Base-by-base conservation (phyloP, 73 alveolate species). In the Paramecium sexaurelia region DNA sequence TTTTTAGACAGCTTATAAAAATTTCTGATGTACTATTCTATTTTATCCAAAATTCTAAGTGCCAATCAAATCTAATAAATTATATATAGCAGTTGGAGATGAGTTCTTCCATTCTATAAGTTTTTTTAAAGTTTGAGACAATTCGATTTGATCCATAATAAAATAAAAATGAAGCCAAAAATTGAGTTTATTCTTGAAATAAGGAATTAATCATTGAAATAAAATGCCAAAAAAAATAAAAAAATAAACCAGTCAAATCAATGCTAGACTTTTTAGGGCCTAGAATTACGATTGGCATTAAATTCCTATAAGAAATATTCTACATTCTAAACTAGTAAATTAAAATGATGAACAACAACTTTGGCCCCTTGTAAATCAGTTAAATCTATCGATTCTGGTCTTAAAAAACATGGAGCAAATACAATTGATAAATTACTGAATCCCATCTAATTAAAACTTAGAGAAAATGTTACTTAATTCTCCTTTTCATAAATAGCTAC, bases 381-480 rank as follows among this genome's bases (percentile, higher is more conserved):
- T 9, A 78, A 41, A 22, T 33, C 29, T 24, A 22, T 15, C n/a
- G 19, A 0, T 24, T 78, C 90, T 19, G 90, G 33, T 33, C 90
- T 78, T 17, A 78, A 41, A 11, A 78, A 78, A 33, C 90, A 78
- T 24, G 90, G 90, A 6, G 90, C 55, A 45, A 78, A 78, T 29
- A 78, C 90, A 8, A 78, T 78, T 2, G 90, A 78, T 33, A 78
- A 78, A 45, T 78, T 78, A 22, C 19, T 4, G 4, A 78, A 27
- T 24, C 90, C 90, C 90, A 78, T 78, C 90, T 78, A 41, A 37
- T 19, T 78, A 9, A 0, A 26, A 2, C 13, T 13, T 22, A 78
- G 1, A 1, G 41, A n/a, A 17, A 3, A 10, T 20, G 2, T 73
- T 78, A 78, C 90, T 45, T 13, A 24, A 78, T 78, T 78, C 7